These are phyloP conservation scores for Penicillium angulare DNA, from an alignment of 495 filamentous ascomycete genomes.

Conservation along the genomic window DNA sequence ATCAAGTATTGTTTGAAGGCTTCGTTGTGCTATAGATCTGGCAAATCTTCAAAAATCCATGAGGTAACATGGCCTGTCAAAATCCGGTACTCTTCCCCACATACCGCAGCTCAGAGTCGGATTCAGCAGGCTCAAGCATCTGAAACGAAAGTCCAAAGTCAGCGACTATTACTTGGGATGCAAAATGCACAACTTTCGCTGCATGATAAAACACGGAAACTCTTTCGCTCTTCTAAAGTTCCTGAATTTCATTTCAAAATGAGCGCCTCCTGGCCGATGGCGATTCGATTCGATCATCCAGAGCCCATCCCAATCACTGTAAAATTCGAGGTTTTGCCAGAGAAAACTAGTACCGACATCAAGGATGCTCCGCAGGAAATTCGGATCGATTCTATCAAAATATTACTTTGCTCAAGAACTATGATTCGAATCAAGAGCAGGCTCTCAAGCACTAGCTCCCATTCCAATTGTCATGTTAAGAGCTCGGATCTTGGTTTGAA, in stretches of 20 bases:
- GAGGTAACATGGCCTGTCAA: conserved; percentile 11
- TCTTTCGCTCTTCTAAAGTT: conserved; percentile 17
- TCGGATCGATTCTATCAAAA: neutral
- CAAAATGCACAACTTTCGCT: conserved; percentile 10
- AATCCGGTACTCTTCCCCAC: neutral
- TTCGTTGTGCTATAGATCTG: conserved; percentile 10
- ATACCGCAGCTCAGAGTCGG: neutral
- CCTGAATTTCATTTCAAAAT: conserved; percentile 13
- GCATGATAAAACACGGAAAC: conserved; percentile 15
- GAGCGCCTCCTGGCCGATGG: neutral
- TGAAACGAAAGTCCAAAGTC: conserved; percentile 3
- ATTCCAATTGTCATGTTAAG: neutral
- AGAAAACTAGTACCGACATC: neutral
- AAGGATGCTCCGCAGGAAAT: conserved; percentile 3
- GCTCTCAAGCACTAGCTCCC: neutral
- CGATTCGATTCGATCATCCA: conserved; percentile 12
- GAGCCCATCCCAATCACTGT: conserved; percentile 11
- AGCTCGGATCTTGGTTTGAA: neutral
- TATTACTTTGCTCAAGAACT: neutral
- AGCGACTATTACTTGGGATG: conserved; percentile 20
- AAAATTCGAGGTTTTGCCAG: neutral
- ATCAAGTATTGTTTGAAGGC: conserved; percentile 20
- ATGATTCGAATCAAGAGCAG: neutral
- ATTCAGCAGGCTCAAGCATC: neutral
- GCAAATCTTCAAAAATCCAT: neutral